Base-by-base conservation (phyloP, 2,329 filamentous ascomycete species). In the Cercospora nicotianae region DNA sequence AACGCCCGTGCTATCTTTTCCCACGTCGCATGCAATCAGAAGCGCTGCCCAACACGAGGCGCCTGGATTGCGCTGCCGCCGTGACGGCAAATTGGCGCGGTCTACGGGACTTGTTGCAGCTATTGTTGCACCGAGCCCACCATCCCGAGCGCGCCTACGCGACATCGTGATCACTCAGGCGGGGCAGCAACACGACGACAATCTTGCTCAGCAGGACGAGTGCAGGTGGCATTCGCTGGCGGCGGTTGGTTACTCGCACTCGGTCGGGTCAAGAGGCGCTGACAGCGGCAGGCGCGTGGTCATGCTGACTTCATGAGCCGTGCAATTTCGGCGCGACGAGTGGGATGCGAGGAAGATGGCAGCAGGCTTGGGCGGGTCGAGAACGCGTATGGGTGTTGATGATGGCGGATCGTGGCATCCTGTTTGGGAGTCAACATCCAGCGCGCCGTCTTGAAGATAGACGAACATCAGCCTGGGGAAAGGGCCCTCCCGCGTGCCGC, bases 251-350 rank as follows among this genome's bases (percentile, higher is more conserved):
- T 30, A 28, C 30, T 33, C 28, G 62, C 62, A 36, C 62, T 42
- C 30, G 28, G 48, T 64, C 62, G 53, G 62, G 62, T 20, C 48
- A 64, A 64, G 48, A 64, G 62, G 30, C 45, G 62, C 62, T 57
- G 51, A 48, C 28, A 12, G 3, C 48, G n/a, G 45, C 18, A 13
- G 61, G 45, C 45, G 45, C 45, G 45, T 51, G 45, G 61, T 64
- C 61, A 64, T 57, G 61, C 61, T 64, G 61, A 53, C 45, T 39
- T 42, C 48, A 64, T 57, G 13, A 64, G 48, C 26, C 53, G 53
- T 30, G 30, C 23, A 48, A 16, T 10, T 30, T 55, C 31, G 28
- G 9, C 12, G 45, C 26, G 28, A 39, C 61, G 57, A 30, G 61
- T 57, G 48, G 30, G n/a, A n/a, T 33, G 53, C 16, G 16, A 28